These are phyloP conservation scores for Aleurites moluccanus DNA, from an alignment of 441 rosid species.

Conservation along the genomic window DNA sequence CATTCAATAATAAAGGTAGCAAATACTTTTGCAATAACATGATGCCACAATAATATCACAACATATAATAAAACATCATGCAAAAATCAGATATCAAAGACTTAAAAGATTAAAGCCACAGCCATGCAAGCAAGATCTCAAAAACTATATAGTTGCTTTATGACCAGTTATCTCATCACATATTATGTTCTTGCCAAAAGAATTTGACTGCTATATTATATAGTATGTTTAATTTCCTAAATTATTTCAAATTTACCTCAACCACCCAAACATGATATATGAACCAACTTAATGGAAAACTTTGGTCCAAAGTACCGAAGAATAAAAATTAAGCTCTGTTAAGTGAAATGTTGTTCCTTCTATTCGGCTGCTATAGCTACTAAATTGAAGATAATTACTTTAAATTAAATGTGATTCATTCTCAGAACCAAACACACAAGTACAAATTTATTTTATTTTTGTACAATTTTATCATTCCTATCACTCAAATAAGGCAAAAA, in stretches of 20 bases:
- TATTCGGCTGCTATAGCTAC: not conserved
- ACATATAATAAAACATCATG: not conserved
- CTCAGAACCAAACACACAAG: not conserved
- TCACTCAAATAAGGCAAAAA: not conserved
- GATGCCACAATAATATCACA: slow-evolving; percentile 8
- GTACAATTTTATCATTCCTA: not conserved
- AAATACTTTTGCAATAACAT: slow-evolving; percentile 10
- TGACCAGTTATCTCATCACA: not conserved
- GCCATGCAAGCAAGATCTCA: not conserved
- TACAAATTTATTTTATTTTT: not conserved
- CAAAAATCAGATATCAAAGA: not conserved
- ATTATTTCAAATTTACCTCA: not conserved
- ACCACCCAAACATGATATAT: not conserved
- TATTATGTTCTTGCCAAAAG: not conserved
- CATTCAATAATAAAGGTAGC: not conserved
- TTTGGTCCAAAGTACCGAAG: not conserved
- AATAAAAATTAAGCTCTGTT: not conserved
- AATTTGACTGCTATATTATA: not conserved
- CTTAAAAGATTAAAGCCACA: not conserved
- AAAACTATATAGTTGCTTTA: not conserved
- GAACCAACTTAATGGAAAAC: not conserved
- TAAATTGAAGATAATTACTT: not conserved
- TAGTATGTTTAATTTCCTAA: not conserved
- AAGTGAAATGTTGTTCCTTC: not conserved
- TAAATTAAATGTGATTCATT: not conserved